Evolutionary conservation across 192 early-diverging fungal genomes (phyloP).

Genomic region (Cladochytrium replicatum): DNA sequence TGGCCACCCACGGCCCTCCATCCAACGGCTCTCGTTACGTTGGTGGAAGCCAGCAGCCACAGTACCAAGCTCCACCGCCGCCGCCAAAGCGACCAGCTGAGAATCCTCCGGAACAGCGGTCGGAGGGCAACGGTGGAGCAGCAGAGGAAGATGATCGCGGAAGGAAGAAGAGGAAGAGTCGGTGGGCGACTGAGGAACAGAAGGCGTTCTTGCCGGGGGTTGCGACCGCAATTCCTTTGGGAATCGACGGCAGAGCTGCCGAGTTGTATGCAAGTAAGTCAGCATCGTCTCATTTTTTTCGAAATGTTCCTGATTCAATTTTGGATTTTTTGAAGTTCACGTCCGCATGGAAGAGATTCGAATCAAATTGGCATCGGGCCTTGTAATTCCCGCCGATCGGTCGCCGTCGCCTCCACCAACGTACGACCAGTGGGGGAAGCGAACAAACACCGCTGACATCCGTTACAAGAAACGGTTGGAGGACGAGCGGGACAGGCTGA

Average conservation of each 20-base stretch:
- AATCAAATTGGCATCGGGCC: constrained; percentile 65
- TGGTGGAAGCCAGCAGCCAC: too few relatives aligned
- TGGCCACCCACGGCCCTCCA: too few relatives aligned
- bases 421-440: constrained; percentile 88
- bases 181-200: constrained; percentile 77
- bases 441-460: constrained; percentile 89
- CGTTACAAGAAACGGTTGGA: constrained; percentile 86
- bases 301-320: neutral
- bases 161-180: constrained; percentile 60
- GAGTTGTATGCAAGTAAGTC: constrained; percentile 66
- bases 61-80: too few relatives aligned
- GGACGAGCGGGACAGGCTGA: constrained; percentile 81
- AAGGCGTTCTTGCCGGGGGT: constrained; percentile 67
- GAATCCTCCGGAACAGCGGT: too few relatives aligned
- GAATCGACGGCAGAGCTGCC: constrained; percentile 66
- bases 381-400: constrained; percentile 70
- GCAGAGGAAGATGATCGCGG: constrained; percentile 26
- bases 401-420: constrained; percentile 94
- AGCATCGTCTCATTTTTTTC: neutral
- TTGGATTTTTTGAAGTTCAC: too few relatives aligned
- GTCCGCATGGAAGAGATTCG: constrained; percentile 88
- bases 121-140: too few relatives aligned
- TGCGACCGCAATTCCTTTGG: constrained; percentile 66
- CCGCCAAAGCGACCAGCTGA: too few relatives aligned
- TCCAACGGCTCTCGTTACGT: too few relatives aligned